A percentile compares a stretch with the other conserved stretches of the same genome.
These are phyloP conservation scores for Pilobolus umbonatus DNA, from an alignment of 192 early-diverging fungal genomes.

Conservation along the genomic window DNA sequence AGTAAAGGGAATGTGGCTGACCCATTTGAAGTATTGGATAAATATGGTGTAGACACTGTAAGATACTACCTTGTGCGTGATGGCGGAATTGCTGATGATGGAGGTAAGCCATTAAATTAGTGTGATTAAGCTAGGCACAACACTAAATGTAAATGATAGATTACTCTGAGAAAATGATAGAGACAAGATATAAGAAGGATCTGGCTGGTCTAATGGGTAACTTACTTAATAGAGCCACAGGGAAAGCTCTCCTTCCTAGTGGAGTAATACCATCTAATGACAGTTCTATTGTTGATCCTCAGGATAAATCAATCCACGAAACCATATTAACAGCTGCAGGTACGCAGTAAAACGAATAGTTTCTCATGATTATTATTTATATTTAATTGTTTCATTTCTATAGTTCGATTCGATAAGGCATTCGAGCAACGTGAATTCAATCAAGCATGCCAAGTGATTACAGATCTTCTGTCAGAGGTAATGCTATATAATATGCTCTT, in stretches of 20 bases:
- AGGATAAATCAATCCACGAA: constrained; percentile 31
- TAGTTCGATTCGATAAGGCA: constrained; percentile 27
- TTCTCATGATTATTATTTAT: neutral
- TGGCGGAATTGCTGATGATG: constrained; percentile 83
- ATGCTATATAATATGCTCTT: neutral
- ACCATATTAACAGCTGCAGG: constrained; percentile 31
- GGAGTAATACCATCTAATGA: constrained; percentile 32
- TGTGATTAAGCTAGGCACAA: constrained; percentile 1
- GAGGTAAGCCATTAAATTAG: constrained; percentile 39
- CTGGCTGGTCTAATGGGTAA: constrained; percentile 84
- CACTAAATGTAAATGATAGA: no score
- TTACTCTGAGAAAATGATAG: constrained; percentile 65
- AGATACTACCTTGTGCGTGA: constrained; percentile 90
- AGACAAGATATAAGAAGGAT: constrained; percentile 68
- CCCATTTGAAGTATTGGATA: constrained; percentile 63
- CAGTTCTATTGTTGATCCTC: constrained; percentile 12
- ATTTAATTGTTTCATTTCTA: no score
- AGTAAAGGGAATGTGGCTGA: constrained; percentile 89
- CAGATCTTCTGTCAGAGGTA: constrained; percentile 61
- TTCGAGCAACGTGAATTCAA: constrained; percentile 60
- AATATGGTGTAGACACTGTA: constrained; percentile 81
- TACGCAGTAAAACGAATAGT: constrained; percentile 5
- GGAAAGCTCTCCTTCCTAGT: constrained; percentile 49
- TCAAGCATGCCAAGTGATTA: constrained; percentile 53
- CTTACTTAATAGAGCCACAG: constrained; percentile 64